These are phyloP conservation scores for Cercospora nicotianae DNA, from an alignment of 2,329 filamentous ascomycete genomes.

Conservation along the genomic window DNA sequence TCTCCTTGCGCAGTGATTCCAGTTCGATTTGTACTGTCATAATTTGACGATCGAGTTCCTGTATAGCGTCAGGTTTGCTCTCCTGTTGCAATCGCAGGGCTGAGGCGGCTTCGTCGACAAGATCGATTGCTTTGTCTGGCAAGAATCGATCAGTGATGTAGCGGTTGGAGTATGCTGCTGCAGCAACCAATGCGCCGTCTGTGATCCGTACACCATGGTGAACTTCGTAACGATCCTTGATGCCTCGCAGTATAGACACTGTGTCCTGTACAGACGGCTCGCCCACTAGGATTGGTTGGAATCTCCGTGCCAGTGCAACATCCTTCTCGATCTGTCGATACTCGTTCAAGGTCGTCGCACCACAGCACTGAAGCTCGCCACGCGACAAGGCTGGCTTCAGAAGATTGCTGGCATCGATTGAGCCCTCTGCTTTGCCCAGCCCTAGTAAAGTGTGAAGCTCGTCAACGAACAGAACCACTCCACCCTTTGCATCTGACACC, in stretches of 20 bases:
- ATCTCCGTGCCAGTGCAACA: slow-evolving; percentile 84
- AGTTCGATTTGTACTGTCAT: slow-evolving; percentile 98
- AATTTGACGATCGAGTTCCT: slow-evolving; percentile 87
- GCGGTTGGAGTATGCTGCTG: slow-evolving; percentile 87
- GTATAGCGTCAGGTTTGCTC: slow-evolving; percentile 92
- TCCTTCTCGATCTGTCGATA: slow-evolving; percentile 96
- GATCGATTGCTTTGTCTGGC: slow-evolving; percentile 94
- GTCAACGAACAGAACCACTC: slow-evolving; percentile 92
- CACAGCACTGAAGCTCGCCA: slow-evolving; percentile 91
- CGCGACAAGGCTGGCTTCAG: slow-evolving; percentile 90
- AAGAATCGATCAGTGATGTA: slow-evolving; percentile 96
- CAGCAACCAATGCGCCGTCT: slow-evolving; percentile 86
- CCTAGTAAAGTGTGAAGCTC: slow-evolving; percentile 90
- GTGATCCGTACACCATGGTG: slow-evolving; percentile 96
- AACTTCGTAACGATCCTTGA: slow-evolving; percentile 97
- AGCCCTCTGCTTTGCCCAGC: slow-evolving; percentile 91
- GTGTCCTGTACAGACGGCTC: slow-evolving; percentile 91
- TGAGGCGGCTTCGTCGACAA: slow-evolving; percentile 93
- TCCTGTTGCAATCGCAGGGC: slow-evolving; percentile 90
- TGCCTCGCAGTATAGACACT: slow-evolving; percentile 90
- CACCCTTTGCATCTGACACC: slow-evolving; percentile 82
- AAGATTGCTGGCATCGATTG: slow-evolving; percentile 92
- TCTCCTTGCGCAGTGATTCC: slow-evolving; percentile 91
- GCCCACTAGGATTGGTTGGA: slow-evolving; percentile 91
- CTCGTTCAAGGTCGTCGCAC: slow-evolving; percentile 88